Evolutionary conservation across 306 rosid genomes (phyloP), one percentile per base, ranked within the genome.

Genomic region (Mimosa bimucronata): DNA sequence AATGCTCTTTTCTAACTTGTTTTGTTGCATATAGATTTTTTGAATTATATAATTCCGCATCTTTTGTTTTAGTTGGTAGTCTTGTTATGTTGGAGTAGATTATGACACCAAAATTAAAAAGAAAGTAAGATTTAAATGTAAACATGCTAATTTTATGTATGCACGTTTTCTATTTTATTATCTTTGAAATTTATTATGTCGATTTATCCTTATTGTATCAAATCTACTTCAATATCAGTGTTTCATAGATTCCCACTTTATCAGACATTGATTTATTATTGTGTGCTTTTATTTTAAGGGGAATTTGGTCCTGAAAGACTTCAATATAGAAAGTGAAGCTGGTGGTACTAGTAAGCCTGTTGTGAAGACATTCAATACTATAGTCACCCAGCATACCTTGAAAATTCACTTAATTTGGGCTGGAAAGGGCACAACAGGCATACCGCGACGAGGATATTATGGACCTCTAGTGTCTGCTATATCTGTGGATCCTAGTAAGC

Each of bases 401-500:
- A 61, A 61, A 29, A 61, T 61, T 61, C 67, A 61, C 16, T 61
- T 61, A 4, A 14, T 26, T 9, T 61, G 67, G 67, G 67, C 67
- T 28, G 67, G 67, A 61, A 61, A 61, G 67, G 67, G 67, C 34
- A 61, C 67, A 61, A 61, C 67, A 28, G 9, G 40, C 38, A 61
- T 61, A 61, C 67, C 67, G 29, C 12, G 9, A 28, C 6, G 67
- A 13, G 67, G 67, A 28, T 61, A 26, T 28, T 61, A 61, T 61
- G 67, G 67, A 61, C 67, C 67, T 61, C 38, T 61, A 14, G 38
- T 61, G 19, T 61, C 67, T 28, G 67, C 67, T 14, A 61, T 61
- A 61, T 61, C 67, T 13, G 67, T 61, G 67, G n/a, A 28, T 61
- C 38, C 67, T 61, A 61, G 67, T 61, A 61, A 61, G 67, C 26